Conservation (phyloP, 2,329 filamentous ascomycete species). For the Colletotrichum tropicicola region DNA sequence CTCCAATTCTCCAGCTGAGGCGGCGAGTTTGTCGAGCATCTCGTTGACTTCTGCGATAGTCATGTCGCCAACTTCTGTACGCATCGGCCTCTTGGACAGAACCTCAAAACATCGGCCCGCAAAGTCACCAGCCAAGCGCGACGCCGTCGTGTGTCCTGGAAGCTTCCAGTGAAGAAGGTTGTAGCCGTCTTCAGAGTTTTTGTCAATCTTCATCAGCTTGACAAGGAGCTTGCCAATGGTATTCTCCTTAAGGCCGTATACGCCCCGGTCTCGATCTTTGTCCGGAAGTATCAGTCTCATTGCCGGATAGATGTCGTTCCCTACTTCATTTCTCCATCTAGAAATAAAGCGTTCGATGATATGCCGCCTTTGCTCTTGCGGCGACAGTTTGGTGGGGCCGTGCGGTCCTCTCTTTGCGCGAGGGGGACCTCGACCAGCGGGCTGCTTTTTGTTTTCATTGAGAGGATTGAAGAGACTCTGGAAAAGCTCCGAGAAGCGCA, state of each 20-base stretch:
- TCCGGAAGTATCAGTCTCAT: constrained; percentile 91
- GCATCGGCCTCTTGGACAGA: constrained; percentile 83
- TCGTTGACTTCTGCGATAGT: constrained; percentile 90
- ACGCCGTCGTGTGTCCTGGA: constrained; percentile 72
- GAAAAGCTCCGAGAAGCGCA: constrained; percentile 85
- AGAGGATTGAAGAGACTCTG: constrained; percentile 82
- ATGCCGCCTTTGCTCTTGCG: constrained; percentile 80
- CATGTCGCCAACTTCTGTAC: constrained; percentile 78
- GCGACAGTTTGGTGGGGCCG: constrained; percentile 66
- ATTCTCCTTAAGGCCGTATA: constrained; percentile 95
- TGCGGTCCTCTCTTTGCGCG: constrained; percentile 68
- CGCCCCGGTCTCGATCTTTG: constrained; percentile 89
- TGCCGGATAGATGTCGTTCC: constrained; percentile 91
- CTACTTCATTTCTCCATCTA: constrained; percentile 88
- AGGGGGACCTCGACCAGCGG: constrained; percentile 60
- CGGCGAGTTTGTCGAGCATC: constrained; percentile 80
- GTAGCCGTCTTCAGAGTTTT: constrained; percentile 87
- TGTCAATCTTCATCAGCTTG: constrained; percentile 90
- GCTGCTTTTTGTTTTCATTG: constrained; percentile 81
- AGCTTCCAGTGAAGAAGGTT: constrained; percentile 92
- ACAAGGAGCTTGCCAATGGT: constrained; percentile 90
- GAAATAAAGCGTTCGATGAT: constrained; percentile 89
- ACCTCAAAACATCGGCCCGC: constrained; percentile 89
- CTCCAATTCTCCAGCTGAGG: constrained; percentile 80
- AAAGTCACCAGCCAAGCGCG: constrained; percentile 86